Evolutionary conservation across 768 basidiomycete genomes (phyloP), one percentile per base, ranked within the genome.

Genomic region (Phylloporus sp.): DNA sequence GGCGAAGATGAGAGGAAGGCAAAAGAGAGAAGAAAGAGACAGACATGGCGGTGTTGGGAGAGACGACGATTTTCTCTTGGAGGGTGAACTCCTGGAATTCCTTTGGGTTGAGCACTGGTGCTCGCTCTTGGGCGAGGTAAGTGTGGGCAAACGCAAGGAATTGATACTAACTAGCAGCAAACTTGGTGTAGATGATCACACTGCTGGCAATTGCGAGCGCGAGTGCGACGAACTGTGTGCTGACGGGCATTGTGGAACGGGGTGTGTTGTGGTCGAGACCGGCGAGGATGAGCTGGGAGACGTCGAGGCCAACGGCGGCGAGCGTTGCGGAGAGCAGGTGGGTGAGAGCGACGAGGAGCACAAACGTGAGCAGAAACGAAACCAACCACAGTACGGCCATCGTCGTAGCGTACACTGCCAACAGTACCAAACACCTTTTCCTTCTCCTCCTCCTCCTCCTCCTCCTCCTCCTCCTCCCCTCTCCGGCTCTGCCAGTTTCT

Each of bases 1-100:
- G 6, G 18, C n/a, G 10, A 24, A 22, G 39, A 42, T 32, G n/a
- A 11, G 22, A 7, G 23, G 4, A 24, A 46, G 45, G 13, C 4
- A 28, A 11, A 6, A 23, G 27, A 40, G 18, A 16, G 28, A 24
- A n/a, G 42, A 26, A 34, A 47, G 43, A 31, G 35, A 69, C 85
- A 52, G 57, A 97, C 92, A 93, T 79, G 63, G 97, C 95, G 34
- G 97, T 99, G 73, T 99, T 99, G 57, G 89, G 91, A 8, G 95
- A 97, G 49, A 98, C 77, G 60, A 81, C 74, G 42, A 82, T 84
- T 72, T 95, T 97, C 60, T 90, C 79, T 48, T 74, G 71, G 51
- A 99, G 81, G 24, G 88, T 79, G 74, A 91, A 97, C 57, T 85
- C 76, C 60, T 87, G 79, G 88, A 93, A 99, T 50, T 76, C 74